Evolutionary conservation across 495 filamentous ascomycete genomes (phyloP).

Genomic region (Penicillium malachiteum): DNA sequence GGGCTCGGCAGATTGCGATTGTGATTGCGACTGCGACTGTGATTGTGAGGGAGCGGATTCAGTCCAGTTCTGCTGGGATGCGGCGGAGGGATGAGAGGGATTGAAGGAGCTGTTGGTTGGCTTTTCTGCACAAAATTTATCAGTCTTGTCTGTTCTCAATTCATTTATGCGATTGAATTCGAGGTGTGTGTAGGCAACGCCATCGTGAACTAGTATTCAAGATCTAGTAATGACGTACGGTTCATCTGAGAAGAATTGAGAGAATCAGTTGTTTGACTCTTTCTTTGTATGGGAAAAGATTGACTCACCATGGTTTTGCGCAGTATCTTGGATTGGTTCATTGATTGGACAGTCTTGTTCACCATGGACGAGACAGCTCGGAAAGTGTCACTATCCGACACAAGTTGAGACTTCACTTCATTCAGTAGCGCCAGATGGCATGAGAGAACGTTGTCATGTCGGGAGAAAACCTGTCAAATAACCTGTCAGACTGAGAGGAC

Average conservation of each 20-base stretch:
- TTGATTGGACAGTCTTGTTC: slow-evolving; percentile 36
- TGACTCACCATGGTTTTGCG: slow-evolving; percentile 36
- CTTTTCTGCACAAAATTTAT: background rate
- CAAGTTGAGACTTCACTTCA: slow-evolving; percentile 23
- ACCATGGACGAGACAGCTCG: slow-evolving; percentile 35
- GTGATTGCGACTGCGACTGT: too few relatives aligned
- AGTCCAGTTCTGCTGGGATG: too few relatives aligned
- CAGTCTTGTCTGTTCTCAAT: too few relatives aligned
- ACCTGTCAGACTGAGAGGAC: background rate
- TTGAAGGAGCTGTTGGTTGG: background rate
- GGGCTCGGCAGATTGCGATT: background rate
- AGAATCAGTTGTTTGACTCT: background rate
- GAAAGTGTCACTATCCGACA: slow-evolving; percentile 22
- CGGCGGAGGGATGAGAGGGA: too few relatives aligned
- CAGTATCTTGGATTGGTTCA: slow-evolving; percentile 35
- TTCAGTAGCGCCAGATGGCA: slow-evolving; percentile 38
- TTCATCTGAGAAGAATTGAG: slow-evolving; percentile 11
- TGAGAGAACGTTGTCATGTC: slow-evolving; percentile 33
- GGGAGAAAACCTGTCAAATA: slow-evolving; percentile 27
- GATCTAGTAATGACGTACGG: slow-evolving; percentile 16
- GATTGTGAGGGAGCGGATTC: too few relatives aligned
- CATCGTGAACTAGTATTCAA: too few relatives aligned
- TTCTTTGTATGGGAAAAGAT: background rate
- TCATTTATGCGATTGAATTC: too few relatives aligned
- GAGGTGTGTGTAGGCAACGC: too few relatives aligned